phyloP scores from a whole-genome alignment of 345 rosid genomes.

The Eucalyptus decipiens region DNA sequence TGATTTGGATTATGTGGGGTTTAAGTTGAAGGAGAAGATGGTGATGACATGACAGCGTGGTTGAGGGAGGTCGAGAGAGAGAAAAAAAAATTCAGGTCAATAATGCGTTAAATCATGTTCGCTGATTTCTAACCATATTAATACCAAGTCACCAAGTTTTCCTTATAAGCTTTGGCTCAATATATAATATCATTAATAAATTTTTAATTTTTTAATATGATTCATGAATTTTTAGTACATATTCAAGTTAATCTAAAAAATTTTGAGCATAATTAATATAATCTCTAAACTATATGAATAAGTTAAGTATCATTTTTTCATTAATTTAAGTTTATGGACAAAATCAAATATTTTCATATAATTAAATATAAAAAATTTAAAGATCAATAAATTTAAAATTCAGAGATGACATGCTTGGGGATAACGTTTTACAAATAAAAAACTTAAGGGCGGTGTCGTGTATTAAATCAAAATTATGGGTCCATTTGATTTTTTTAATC shows the following conservation, averaged over 20 bases:
- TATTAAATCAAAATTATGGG: no score
- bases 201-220: no score
- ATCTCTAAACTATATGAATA: background rate
- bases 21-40: background rate
- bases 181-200: accelerated
- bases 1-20: background rate
- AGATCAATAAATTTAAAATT: no score
- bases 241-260: accelerated
- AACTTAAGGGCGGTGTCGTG: background rate
- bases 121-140: background rate
- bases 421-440: no score
- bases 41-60: background rate
- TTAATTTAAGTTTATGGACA: background rate
- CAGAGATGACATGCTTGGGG: accelerated
- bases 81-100: background rate
- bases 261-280: no score
- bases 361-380: no score
- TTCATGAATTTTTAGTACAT: accelerated
- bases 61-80: background rate
- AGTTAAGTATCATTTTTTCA: background rate
- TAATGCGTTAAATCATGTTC: background rate
- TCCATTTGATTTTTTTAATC: background rate
- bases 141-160: background rate
- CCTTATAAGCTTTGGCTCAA: accelerated
- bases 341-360: no score